Evolutionary conservation across 2,329 filamentous ascomycete genomes (phyloP), one percentile per base, ranked within the genome.

Genomic region (Botryotinia calthae): DNA sequence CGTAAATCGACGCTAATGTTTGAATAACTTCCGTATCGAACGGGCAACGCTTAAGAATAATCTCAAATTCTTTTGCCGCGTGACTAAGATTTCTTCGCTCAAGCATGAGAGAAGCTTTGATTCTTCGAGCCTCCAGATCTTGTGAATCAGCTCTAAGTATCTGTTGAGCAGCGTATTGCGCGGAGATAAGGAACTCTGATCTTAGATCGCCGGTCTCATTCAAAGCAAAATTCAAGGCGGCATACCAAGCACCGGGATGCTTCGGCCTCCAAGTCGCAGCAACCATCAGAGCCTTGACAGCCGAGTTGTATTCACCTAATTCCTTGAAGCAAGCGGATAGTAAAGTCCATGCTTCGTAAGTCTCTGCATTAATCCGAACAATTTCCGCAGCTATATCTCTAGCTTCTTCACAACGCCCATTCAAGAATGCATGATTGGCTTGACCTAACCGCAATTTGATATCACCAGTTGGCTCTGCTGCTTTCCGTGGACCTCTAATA

Each of bases 361-460:
- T 91, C 79, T 91, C 89, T 31, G 88, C 88, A 75, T 92, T 91
- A 79, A 91, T 89, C 68, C 89, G 86, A 77, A 92, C 90, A 73
- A 91, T 87, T 77, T 91, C 89, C 58, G 86, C 85, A 14, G 89
- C 86, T 34, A 87, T 83, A 25, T 86, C 85, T 51, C 89, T 83
- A 8, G 91, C 90, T 58, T 85, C 83, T 8, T 88, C 85, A 75
- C 90, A 89, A 31, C 90, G 85, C 40, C 86, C 85, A 16, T 86
- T 84, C 73, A 93, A 85, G 78, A 90, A 94, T 7, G 89, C 88
- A 74, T 90, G 86, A 73, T 90, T 92, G 4, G 93, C 92, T 78
- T 87, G 85, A 64, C 87, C 86, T 66, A 94, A 85, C 59, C 90
- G 85, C 58, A 87, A 84, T 78, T 91, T 93, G 80, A 94, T 93